These are phyloP conservation scores for Trichoderma sp. DNA, from an alignment of 2,329 filamentous ascomycete species.

Conservation along the genomic window DNA sequence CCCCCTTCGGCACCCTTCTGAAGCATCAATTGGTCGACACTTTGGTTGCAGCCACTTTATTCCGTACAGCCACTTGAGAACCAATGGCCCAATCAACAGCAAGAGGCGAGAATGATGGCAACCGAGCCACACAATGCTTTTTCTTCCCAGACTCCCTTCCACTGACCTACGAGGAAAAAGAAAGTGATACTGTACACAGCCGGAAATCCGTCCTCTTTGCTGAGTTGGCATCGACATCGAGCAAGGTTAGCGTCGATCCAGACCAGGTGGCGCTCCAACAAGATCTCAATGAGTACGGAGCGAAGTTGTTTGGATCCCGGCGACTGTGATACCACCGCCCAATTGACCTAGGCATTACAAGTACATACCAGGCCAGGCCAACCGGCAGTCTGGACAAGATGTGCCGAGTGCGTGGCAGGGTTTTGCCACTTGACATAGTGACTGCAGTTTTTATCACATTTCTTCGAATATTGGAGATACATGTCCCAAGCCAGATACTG, in stretches of 20 bases:
- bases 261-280: not conserved
- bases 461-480: not conserved
- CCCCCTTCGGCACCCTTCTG: conserved; percentile 9
- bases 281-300: not conserved
- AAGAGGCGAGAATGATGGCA: not conserved
- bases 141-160: too few relatives aligned
- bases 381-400: not conserved
- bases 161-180: not conserved
- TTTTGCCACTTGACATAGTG: not conserved
- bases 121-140: not conserved
- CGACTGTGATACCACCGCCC: not conserved
- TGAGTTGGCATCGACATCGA: not conserved
- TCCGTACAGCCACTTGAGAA: conserved; percentile 4
- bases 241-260: conserved; percentile 12
- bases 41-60: conserved; percentile 11
- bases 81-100: not conserved
- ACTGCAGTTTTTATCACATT: not conserved
- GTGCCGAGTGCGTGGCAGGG: not conserved
- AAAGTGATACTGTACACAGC: not conserved
- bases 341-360: not conserved
- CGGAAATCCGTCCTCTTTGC: not conserved
- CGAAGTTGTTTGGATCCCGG: not conserved
- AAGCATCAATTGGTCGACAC: not conserved
- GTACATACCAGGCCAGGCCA: not conserved
- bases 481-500: not conserved